Evolutionary conservation across 192 early-diverging fungal species (phyloP).

Genomic region (Gamsiella multidivaricata): DNA sequence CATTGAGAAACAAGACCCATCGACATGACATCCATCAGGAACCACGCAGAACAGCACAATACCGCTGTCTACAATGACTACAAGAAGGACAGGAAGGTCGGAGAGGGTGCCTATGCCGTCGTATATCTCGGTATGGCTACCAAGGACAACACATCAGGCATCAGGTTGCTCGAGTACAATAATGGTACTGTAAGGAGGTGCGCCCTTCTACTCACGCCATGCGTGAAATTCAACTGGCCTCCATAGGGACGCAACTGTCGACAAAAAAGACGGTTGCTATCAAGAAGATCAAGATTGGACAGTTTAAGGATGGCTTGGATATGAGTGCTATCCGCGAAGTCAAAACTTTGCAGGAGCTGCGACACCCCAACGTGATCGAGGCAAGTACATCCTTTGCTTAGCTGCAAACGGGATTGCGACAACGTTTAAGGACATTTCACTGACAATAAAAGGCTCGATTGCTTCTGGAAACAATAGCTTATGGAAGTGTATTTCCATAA

Average conservation of each 20-base stretch:
- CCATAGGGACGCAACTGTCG: constrained; percentile 61
- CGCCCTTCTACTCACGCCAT: background rate
- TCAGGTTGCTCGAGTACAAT: no score
- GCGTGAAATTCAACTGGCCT: background rate
- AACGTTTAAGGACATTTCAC: no score
- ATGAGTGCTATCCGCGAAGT: constrained; percentile 96
- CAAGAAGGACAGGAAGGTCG: constrained; percentile 89
- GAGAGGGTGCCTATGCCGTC: constrained; percentile 97
- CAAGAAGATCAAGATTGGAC: constrained; percentile 96
- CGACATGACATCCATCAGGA: constrained; percentile 28
- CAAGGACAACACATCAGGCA: no score
- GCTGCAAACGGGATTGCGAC: no score
- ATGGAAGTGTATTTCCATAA: constrained; percentile 94
- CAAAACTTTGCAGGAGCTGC: constrained; percentile 91
- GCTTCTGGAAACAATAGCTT: constrained; percentile 64
- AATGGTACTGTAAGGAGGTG: no score
- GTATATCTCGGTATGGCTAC: constrained; percentile 79
- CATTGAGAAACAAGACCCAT: background rate
- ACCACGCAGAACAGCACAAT: constrained; percentile 72
- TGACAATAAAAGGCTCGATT: background rate
- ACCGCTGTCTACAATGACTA: constrained; percentile 76
- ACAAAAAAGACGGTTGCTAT: constrained; percentile 88
- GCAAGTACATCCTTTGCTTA: constrained; percentile 41
- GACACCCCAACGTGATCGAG: constrained; percentile 93
- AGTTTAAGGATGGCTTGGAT: constrained; percentile 94